Conservation (phyloP, 768 basidiomycete species). For the Boletus vinaceobasis region DNA sequence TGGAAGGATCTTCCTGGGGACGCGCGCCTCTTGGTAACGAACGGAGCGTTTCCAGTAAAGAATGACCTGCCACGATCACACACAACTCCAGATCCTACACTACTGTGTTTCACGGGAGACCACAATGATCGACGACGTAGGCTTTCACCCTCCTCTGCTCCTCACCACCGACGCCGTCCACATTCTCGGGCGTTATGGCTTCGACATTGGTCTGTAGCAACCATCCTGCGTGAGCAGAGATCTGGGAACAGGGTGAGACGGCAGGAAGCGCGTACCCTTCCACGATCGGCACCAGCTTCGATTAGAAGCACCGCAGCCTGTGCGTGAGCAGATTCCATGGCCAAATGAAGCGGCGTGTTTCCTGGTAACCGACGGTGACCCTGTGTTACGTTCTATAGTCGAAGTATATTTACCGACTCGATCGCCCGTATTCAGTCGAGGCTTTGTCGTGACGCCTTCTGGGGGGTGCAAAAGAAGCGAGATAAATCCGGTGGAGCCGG, state of each 20-base stretch:
- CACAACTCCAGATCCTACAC: not conserved
- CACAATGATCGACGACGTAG: slow-evolving; percentile 75
- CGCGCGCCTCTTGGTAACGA: not conserved
- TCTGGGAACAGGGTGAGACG: not conserved
- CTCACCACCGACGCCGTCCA: slow-evolving; percentile 82
- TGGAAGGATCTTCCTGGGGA: not conserved
- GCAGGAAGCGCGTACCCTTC: slow-evolving; percentile 55
- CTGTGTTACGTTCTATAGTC: not conserved
- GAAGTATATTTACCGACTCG: slow-evolving; percentile 53
- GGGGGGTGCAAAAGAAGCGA: slow-evolving; percentile 81
- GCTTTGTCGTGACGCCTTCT: slow-evolving; percentile 60
- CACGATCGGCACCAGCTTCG: slow-evolving; percentile 92
- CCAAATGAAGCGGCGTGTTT: slow-evolving; percentile 94
- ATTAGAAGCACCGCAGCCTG: slow-evolving; percentile 88
- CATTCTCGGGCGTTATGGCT: slow-evolving; percentile 79
- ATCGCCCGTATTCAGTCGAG: slow-evolving; percentile 83
- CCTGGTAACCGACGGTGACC: slow-evolving; percentile 44
- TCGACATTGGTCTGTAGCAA: slow-evolving; percentile 72
- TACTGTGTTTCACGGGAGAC: slow-evolving; percentile 29
- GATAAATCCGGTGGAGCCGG: slow-evolving; percentile 88
- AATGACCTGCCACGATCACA: not conserved
- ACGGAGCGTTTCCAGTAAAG: not conserved
- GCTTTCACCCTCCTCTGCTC: slow-evolving; percentile 80
- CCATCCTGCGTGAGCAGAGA: not conserved
- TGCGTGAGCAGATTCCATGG: slow-evolving; percentile 95